Evolutionary conservation across 1,284 basidiomycete genomes (phyloP), one percentile per base, ranked within the genome.

Genomic region (Singerocomus inundabilis): DNA sequence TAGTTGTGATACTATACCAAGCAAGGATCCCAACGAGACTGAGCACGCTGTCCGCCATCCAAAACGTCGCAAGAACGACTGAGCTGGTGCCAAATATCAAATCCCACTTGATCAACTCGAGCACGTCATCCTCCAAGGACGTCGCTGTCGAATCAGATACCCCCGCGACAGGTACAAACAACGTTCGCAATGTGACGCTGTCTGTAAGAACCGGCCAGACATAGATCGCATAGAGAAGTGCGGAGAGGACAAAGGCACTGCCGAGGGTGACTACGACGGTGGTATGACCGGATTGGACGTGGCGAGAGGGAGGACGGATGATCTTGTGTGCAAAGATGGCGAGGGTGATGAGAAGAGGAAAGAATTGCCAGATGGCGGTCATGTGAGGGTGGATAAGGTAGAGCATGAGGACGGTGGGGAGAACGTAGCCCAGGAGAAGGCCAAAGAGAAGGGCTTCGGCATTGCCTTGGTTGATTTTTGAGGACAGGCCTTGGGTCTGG

Each of bases 81-180:
- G 75, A 66, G 16, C 54, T 54, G 24, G 70, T 59, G 1, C 65
- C 66, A 24, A 79, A 65, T 7, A 63, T 46, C 8, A 60, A 45
- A 49, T 80, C 75, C 76, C 76, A 80, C 52, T 76, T 72, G 37
- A 80, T 59, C 37, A 78, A 69, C 42, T 73, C 59, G 18, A 70
- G 56, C 5, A 66, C 62, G 39, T 63, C 66, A 15, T 57, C 54
- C 26, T 55, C 42, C 44, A 68, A 36, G 31, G 60, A 61, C 10
- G 52, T 43, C 11, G n/a, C 33, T 7, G 21, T 41, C 3, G 56
- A 59, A 35, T 60, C 55, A 13, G 60, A 49, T 8, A 49, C 39
- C 6, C 43, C 46, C 6, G 59, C 8, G 7, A 62, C 64, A 4
- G 75, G 75, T 8, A 71, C 32, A 6, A 72, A 68, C 28, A 71